Evolutionary conservation across 2,329 filamentous ascomycete genomes (phyloP).

Genomic region (Atkinsonella texensis): DNA sequence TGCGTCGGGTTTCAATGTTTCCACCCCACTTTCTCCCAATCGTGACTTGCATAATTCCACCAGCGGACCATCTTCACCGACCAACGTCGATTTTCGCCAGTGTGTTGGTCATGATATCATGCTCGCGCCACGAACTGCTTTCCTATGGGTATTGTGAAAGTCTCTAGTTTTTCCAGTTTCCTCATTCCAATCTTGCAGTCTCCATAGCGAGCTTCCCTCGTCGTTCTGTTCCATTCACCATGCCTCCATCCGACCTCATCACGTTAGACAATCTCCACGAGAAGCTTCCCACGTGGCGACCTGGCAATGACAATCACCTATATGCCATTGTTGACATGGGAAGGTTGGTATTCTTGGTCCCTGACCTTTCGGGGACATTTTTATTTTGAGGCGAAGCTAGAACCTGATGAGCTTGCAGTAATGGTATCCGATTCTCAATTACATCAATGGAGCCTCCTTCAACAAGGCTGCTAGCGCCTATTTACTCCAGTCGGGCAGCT

Average conservation of each 20-base stretch:
- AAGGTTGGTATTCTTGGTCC: conserved; percentile 26
- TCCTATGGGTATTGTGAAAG: neutral
- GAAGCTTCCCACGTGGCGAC: conserved; percentile 37
- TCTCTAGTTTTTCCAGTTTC: neutral
- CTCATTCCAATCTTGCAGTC: neutral
- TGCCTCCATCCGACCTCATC: conserved; percentile 29
- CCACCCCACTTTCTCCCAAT: conserved; percentile 2
- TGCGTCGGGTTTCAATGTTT: neutral
- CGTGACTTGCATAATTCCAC: neutral
- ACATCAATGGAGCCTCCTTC: conserved; percentile 62
- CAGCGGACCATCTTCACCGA: neutral
- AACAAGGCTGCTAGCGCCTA: conserved; percentile 59
- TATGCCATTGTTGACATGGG: conserved; percentile 50
- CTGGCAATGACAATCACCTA: conserved; percentile 33
- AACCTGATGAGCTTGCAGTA: conserved; percentile 37
- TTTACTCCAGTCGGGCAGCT: conserved; percentile 65
- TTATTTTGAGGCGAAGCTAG: neutral
- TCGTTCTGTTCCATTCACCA: conserved; percentile 7
- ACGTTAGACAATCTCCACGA: conserved; percentile 39
- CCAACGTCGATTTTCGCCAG: neutral
- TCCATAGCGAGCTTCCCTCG: neutral
- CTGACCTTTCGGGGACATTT: neutral
- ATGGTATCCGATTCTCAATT: conserved; percentile 88
- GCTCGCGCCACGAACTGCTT: neutral
- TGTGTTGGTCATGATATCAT: neutral